phyloP scores from a whole-genome alignment of 2,329 filamentous ascomycete species.

The Trichoderma sp. region DNA sequence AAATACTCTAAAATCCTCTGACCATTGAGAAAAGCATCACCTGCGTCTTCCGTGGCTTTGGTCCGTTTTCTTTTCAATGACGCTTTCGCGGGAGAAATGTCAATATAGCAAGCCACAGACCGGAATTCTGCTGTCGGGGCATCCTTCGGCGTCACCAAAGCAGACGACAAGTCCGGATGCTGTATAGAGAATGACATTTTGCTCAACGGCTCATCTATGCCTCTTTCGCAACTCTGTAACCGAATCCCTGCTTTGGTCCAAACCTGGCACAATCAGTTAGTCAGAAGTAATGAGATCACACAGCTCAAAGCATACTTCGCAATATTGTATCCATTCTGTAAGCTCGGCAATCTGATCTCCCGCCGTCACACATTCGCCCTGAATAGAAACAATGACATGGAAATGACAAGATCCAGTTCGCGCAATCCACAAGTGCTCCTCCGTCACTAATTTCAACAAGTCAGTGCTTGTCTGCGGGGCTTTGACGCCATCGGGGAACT shows the following conservation, averaged over 20 bases:
- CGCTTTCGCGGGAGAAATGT: constrained; percentile 25
- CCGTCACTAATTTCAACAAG: constrained; percentile 30
- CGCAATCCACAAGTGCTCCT: constrained; percentile 38
- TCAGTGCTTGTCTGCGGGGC: constrained; percentile 29
- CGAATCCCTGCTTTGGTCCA: constrained; percentile 38
- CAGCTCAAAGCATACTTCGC: constrained; percentile 31
- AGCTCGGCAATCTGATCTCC: constrained; percentile 24
- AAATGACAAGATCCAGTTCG: constrained; percentile 37
- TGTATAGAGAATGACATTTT: constrained; percentile 40
- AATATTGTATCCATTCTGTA: constrained; percentile 30
- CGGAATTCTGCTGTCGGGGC: constrained; percentile 34
- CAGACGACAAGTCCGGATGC: constrained; percentile 40
- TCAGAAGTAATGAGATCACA: not conserved
- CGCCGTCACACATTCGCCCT: constrained; percentile 28
- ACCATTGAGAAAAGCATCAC: constrained; percentile 25
- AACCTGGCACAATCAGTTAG: constrained; percentile 29
- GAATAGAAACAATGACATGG: constrained; percentile 32
- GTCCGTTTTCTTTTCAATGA: not conserved
- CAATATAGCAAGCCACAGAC: constrained; percentile 33
- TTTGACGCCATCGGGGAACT: constrained; percentile 28
- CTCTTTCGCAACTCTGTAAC: constrained; percentile 30
- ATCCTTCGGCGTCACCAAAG: constrained; percentile 34
- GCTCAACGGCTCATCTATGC: constrained; percentile 24
- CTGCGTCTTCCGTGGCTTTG: not conserved
- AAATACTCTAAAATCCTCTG: constrained; percentile 33